Evolutionary conservation across 2,329 filamentous ascomycete species (phyloP).

Genomic region (Ophiobolus disseminans): DNA sequence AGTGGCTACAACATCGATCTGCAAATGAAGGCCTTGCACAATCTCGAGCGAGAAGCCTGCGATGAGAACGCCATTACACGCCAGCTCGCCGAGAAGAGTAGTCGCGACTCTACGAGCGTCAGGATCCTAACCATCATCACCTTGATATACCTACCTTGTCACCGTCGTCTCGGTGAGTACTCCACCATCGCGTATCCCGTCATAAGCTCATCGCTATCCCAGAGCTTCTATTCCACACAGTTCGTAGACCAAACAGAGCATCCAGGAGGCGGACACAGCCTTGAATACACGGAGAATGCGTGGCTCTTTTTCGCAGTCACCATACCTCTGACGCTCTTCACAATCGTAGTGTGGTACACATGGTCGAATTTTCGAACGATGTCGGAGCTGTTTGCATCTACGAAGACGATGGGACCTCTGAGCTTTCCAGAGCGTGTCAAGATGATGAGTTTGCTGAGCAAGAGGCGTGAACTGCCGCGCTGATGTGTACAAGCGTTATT

Average conservation of each 20-base stretch:
- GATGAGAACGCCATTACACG: slow-evolving; percentile 28
- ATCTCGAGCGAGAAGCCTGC: slow-evolving; percentile 22
- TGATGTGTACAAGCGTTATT: too few species aligned
- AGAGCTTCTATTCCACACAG: slow-evolving; percentile 36
- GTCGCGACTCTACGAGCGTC: slow-evolving; percentile 29
- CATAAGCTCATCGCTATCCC: not conserved
- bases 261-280: slow-evolving; percentile 4
- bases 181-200: not conserved
- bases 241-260: slow-evolving; percentile 26
- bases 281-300: slow-evolving; percentile 24
- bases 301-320: slow-evolving; percentile 36
- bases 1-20: slow-evolving; percentile 25
- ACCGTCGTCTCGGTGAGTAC: slow-evolving; percentile 31
- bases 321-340: slow-evolving; percentile 26
- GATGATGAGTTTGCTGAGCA: not conserved
- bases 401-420: not conserved
- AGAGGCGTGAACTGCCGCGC: not conserved
- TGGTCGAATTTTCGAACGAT: slow-evolving; percentile 22
- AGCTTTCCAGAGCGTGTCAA: not conserved
- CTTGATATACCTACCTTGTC: slow-evolving; percentile 33
- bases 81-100: slow-evolving; percentile 30
- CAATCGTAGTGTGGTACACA: slow-evolving; percentile 25
- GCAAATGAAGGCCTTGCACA: slow-evolving; percentile 25
- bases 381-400: not conserved
- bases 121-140: slow-evolving; percentile 33